phyloP scores from a whole-genome alignment of 192 early-diverging fungal species.

The Martensiomyces pterosporus region DNA sequence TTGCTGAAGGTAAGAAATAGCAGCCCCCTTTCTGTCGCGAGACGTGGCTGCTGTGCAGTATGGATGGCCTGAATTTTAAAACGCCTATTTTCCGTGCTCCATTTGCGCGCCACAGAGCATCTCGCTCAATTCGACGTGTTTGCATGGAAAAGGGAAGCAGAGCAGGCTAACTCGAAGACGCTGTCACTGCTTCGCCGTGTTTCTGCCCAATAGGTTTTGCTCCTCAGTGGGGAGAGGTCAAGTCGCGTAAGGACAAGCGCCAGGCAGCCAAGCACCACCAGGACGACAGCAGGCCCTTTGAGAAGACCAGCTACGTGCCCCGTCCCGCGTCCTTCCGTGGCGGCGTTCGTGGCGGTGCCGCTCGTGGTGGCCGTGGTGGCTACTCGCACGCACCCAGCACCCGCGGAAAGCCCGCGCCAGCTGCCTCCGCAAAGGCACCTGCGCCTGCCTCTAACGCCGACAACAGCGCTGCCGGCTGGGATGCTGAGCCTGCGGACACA shows the following conservation, averaged over 20 bases:
- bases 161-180: too few relatives aligned
- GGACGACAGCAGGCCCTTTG: slow-evolving; percentile 45
- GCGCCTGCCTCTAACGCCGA: neutral
- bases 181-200: too few relatives aligned
- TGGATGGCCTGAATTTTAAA: slow-evolving; percentile 2
- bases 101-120: too few relatives aligned
- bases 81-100: too few relatives aligned
- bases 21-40: too few relatives aligned
- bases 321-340: slow-evolving; percentile 54
- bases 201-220: slow-evolving; percentile 10
- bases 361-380: slow-evolving; percentile 62
- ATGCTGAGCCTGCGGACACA: slow-evolving; percentile 14
- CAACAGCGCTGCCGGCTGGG: slow-evolving; percentile 32
- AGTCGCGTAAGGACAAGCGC: slow-evolving; percentile 59
- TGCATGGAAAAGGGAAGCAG: too few relatives aligned
- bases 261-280: slow-evolving; percentile 50
- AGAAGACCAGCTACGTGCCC: slow-evolving; percentile 51
- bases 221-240: slow-evolving; percentile 83
- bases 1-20: slow-evolving; percentile 72
- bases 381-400: slow-evolving; percentile 36
- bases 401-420: slow-evolving; percentile 32
- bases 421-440: slow-evolving; percentile 21
- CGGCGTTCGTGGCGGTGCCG: slow-evolving; percentile 64
- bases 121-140: too few relatives aligned
- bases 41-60: too few relatives aligned